Conservation (phyloP, 2,329 filamentous ascomycete species). For the Pseudomassariella vexata region DNA sequence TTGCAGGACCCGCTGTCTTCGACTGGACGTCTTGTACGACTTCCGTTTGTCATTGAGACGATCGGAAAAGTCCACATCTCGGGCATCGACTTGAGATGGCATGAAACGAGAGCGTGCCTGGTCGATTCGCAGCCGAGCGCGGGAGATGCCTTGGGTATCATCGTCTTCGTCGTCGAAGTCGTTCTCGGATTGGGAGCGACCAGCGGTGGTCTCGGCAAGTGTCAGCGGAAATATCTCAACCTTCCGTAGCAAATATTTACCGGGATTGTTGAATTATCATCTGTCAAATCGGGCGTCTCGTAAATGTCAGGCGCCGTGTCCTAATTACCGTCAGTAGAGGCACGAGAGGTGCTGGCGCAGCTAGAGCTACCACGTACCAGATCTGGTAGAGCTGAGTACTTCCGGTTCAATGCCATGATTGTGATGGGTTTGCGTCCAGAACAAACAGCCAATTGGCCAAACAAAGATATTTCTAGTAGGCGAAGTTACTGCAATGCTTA, state of each 20-base stretch:
- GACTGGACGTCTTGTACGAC: slow-evolving; percentile 72
- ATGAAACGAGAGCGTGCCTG: slow-evolving; percentile 77
- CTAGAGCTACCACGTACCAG: slow-evolving; percentile 45
- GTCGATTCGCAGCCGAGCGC: slow-evolving; percentile 68
- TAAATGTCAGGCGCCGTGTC: slow-evolving; percentile 93
- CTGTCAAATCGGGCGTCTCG: slow-evolving; percentile 88
- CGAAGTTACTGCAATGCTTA: too few relatives aligned
- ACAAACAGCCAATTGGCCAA: too few relatives aligned
- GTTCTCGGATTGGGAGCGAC: slow-evolving; percentile 53
- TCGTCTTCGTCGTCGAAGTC: slow-evolving; percentile 59
- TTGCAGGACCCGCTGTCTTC: slow-evolving; percentile 56
- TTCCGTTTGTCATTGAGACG: slow-evolving; percentile 76
- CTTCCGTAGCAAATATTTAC: slow-evolving; percentile 39
- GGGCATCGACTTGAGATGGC: slow-evolving; percentile 68
- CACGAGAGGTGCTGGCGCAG: slow-evolving; percentile 9
- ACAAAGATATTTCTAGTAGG: too few relatives aligned
- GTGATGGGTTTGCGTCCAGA: slow-evolving; percentile 7
- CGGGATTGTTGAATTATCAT: slow-evolving; percentile 80
- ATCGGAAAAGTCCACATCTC: slow-evolving; percentile 83
- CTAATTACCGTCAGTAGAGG: slow-evolving; percentile 36
- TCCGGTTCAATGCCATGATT: slow-evolving; percentile 68
- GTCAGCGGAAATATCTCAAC: not conserved
- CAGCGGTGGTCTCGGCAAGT: slow-evolving; percentile 43
- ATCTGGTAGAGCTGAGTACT: slow-evolving; percentile 77
- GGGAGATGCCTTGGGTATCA: slow-evolving; percentile 63